phyloP scores from a whole-genome alignment of 495 filamentous ascomycete species.

The Clohesyomyces aquaticus region DNA sequence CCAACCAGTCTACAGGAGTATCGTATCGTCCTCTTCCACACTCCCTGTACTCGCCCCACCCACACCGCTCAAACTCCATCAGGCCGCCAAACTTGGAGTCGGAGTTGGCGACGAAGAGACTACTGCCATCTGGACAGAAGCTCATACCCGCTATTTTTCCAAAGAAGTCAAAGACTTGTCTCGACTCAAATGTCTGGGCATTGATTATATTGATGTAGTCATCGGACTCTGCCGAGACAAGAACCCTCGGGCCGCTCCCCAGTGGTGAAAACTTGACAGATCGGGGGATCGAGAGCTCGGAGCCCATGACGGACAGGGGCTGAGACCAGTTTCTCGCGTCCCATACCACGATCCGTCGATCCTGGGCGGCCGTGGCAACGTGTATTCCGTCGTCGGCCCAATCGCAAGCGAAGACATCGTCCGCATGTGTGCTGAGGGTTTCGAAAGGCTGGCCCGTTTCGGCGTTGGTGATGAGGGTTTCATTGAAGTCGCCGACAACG shows the following conservation, averaged over 20 bases:
- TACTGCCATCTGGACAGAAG: constrained; percentile 69
- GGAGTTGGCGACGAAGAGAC: constrained; percentile 71
- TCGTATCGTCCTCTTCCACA: neutral
- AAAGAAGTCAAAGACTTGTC: constrained; percentile 81
- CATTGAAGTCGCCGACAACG: constrained; percentile 68
- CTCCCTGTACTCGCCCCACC: constrained; percentile 11
- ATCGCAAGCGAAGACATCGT: constrained; percentile 86
- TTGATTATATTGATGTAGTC: constrained; percentile 82
- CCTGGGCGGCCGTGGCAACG: constrained; percentile 89
- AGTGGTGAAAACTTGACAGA: constrained; percentile 80
- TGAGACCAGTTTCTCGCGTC: constrained; percentile 75
- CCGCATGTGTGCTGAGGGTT: constrained; percentile 69
- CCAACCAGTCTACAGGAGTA: constrained; percentile 4
- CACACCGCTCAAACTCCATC: constrained; percentile 68
- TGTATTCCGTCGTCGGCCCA: constrained; percentile 90
- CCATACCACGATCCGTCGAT: constrained; percentile 81
- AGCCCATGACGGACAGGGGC: constrained; percentile 65
- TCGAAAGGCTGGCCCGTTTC: constrained; percentile 62
- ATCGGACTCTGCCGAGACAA: constrained; percentile 81
- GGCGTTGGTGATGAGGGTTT: constrained; percentile 65
- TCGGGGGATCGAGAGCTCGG: constrained; percentile 78
- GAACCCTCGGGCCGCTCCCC: constrained; percentile 70
- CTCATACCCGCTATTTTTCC: constrained; percentile 81
- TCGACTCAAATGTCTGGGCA: constrained; percentile 57
- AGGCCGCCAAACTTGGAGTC: constrained; percentile 79